phyloP scores from a whole-genome alignment of 208 protist genomes.

The Hexamita inflata region DNA sequence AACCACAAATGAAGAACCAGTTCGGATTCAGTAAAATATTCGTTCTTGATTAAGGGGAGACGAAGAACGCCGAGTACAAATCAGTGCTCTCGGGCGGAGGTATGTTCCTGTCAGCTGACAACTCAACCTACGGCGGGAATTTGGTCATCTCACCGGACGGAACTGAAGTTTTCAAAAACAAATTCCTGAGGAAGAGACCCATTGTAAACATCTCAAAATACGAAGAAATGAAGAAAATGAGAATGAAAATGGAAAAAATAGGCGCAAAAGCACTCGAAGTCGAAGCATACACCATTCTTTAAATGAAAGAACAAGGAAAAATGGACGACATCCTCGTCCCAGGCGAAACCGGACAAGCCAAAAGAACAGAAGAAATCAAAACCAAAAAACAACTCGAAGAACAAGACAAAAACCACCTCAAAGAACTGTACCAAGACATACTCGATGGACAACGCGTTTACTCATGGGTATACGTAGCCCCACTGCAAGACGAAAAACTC shows the following conservation, averaged over 20 bases:
- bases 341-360: neutral
- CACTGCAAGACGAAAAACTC: neutral
- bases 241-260: neutral
- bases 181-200: neutral
- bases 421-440: neutral
- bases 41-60: too few species aligned
- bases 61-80: too few species aligned
- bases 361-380: neutral
- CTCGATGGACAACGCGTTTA: neutral
- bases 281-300: neutral
- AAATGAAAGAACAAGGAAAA: neutral
- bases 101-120: too few species aligned
- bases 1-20: too few species aligned
- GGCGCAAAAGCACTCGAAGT: constrained; percentile 1
- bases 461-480: constrained; percentile 23
- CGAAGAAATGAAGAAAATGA: neutral
- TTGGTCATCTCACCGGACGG: too few species aligned
- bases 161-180: too few species aligned
- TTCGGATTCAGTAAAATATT: too few species aligned
- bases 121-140: too few species aligned
- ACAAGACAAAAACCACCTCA: neutral
- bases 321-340: constrained; percentile 18
- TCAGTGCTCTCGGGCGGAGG: too few species aligned
- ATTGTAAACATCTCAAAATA: neutral
- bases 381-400: neutral